Evolutionary conservation across 1,284 basidiomycete genomes (phyloP), one percentile per base, ranked within the genome.

Genomic region (Heterobasidion annosum): DNA sequence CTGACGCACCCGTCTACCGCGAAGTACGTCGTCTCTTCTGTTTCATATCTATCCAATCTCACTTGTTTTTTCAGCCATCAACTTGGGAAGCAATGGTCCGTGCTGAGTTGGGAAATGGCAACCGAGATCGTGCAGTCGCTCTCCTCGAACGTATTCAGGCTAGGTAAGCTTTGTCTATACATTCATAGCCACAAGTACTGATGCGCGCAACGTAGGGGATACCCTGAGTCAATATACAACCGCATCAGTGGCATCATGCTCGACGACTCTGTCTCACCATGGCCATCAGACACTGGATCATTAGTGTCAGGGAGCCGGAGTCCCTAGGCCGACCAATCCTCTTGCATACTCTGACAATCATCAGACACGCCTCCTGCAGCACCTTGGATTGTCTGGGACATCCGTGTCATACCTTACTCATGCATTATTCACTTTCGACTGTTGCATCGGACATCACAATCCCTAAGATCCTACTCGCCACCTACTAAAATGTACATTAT

Each of bases 31-130:
- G 5, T 68, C 63, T 33, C 65, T 34, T 48, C 9, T 42, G 13
- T 40, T 46, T 48, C 10, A 15, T 35, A 35, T 48, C 55, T 34
- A 51, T 18, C 47, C n/a, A 40, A 53, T 53, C 51, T 58, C 50
- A 55, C 42, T 15, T 52, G 49, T 48, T 44, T 57, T 43, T 58
- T 2, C 62, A 91, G 84, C 87, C 90, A 15, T 91, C 89, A 45
- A 91, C 91, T 0, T 94, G 91, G 85, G 93, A 97, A 67, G 83
- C 83, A 5, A 99, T 99, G 93, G 87, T 99, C 59, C 82, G 91
- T 18, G 91, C 91, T 3, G 97, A 99, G 68, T 74, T 98, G 8
- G 82, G 82, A 15, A 81, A 78, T 51, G 92, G 93, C 8, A 79
- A 93, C 60, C 79, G 81, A 15, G 81, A 84, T 44, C 73, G 76